phyloP scores from a whole-genome alignment of 805 yeast species.

The Zygoascus bituminiphila region DNA sequence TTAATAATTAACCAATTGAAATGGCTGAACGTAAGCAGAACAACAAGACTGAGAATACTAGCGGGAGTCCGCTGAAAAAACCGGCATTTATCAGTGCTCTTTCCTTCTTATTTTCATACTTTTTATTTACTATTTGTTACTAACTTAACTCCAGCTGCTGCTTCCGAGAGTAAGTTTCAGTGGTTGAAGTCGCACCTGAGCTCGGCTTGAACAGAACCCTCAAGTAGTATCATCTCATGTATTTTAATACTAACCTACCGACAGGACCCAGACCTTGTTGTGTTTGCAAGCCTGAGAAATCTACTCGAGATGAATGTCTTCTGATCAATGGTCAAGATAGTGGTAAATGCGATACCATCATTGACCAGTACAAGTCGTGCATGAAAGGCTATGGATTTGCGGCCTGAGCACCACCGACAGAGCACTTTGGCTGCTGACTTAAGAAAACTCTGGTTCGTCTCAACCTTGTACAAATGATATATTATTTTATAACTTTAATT shows the following conservation, averaged over 20 bases:
- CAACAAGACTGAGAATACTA: no score
- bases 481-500: neutral
- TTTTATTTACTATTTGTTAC: neutral
- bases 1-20: no score
- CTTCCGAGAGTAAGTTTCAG: neutral
- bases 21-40: no score
- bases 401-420: neutral
- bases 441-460: no score
- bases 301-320: slow-evolving; percentile 78
- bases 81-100: no score
- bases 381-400: slow-evolving; percentile 86
- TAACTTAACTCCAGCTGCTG: neutral
- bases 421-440: no score
- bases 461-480: no score
- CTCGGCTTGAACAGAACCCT: neutral
- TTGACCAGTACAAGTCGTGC: slow-evolving; percentile 69
- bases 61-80: no score
- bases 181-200: neutral
- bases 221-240: neutral
- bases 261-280: slow-evolving; percentile 88
- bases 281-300: slow-evolving; percentile 81
- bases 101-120: no score
- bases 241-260: neutral
- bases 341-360: slow-evolving; percentile 67
- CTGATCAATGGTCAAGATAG: slow-evolving; percentile 75